Evolutionary conservation across 179 eudicot genomes (phyloP).

Genomic region (Silene coronaria): DNA sequence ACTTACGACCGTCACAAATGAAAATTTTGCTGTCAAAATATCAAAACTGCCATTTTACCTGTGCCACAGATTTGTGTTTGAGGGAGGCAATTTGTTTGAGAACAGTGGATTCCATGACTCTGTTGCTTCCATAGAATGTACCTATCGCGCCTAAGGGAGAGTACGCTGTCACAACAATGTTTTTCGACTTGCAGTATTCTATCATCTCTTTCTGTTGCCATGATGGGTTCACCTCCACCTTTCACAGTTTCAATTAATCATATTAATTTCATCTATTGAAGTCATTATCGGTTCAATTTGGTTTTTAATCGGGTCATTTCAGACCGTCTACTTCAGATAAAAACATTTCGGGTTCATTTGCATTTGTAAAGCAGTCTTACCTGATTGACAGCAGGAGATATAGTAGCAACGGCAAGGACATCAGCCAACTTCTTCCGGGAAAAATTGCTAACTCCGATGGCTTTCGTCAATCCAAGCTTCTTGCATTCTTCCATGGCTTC

Average conservation of each 20-base stretch:
- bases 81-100: constrained; percentile 21
- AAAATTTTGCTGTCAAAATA: too few species aligned
- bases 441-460: constrained; percentile 75
- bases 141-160: constrained; percentile 57
- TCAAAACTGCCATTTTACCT: constrained; percentile 19
- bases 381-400: constrained; percentile 73
- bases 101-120: constrained; percentile 39
- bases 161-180: constrained; percentile 43
- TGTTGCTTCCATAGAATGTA: constrained; percentile 31
- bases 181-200: constrained; percentile 40
- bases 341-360: not conserved
- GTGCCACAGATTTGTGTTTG: constrained; percentile 27
- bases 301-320: too few species aligned
- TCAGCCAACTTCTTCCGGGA: constrained; percentile 45
- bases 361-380: constrained; percentile 33
- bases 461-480: constrained; percentile 53
- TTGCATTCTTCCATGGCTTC: constrained; percentile 68
- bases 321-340: too few species aligned
- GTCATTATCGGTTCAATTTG: not conserved
- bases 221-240: constrained; percentile 61
- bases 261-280: not conserved
- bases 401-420: constrained; percentile 45
- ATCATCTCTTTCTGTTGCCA: constrained; percentile 65
- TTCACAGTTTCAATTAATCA: constrained; percentile 6
- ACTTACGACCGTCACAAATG: too few species aligned